Conservation (phyloP, 371 early-diverging fungal genomes). For the Haplosporangium sp. region DNA sequence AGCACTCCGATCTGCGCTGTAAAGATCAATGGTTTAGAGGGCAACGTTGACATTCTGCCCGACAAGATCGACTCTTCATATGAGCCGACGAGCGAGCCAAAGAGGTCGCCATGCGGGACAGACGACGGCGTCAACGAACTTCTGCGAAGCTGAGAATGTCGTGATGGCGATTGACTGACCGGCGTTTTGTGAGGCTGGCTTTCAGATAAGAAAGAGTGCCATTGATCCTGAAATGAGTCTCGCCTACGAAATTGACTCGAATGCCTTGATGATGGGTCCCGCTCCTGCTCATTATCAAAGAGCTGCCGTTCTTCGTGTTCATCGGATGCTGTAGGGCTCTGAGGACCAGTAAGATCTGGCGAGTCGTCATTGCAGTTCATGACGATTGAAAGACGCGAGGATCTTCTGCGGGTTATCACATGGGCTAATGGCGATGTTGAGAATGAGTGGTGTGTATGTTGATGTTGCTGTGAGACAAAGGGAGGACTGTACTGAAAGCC, state of each 20-base stretch:
- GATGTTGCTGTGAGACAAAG: slow-evolving; percentile 12
- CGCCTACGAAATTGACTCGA: slow-evolving; percentile 12
- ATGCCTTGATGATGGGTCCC: slow-evolving; percentile 15
- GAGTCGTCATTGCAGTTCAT: slow-evolving; percentile 47
- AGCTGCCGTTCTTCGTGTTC: slow-evolving; percentile 7
- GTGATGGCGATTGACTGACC: slow-evolving; percentile 28
- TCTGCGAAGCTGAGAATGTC: slow-evolving; percentile 25
- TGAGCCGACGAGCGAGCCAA: slow-evolving; percentile 78
- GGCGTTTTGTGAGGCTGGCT: slow-evolving; percentile 5
- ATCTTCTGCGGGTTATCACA: slow-evolving; percentile 40
- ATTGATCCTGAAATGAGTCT: slow-evolving; percentile 35
- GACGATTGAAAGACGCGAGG: slow-evolving; percentile 47
- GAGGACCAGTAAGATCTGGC: slow-evolving; percentile 25
- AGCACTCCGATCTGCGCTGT: slow-evolving; percentile 80
- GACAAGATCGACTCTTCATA: slow-evolving; percentile 86
- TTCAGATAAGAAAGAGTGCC: neutral
- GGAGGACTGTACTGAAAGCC: slow-evolving; percentile 22
- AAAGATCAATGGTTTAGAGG: slow-evolving; percentile 81
- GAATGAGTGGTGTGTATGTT: slow-evolving; percentile 23
- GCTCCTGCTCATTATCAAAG: slow-evolving; percentile 10
- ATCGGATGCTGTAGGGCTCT: slow-evolving; percentile 15
- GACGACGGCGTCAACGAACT: slow-evolving; percentile 43
- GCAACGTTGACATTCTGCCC: slow-evolving; percentile 86
- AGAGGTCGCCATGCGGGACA: slow-evolving; percentile 51
- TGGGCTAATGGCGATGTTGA: slow-evolving; percentile 49